A percentile compares a stretch with the other conserved stretches of the same genome.
Conservation (phyloP, 2,329 filamentous ascomycete species). For the Dendrostoma leiphaemia region DNA sequence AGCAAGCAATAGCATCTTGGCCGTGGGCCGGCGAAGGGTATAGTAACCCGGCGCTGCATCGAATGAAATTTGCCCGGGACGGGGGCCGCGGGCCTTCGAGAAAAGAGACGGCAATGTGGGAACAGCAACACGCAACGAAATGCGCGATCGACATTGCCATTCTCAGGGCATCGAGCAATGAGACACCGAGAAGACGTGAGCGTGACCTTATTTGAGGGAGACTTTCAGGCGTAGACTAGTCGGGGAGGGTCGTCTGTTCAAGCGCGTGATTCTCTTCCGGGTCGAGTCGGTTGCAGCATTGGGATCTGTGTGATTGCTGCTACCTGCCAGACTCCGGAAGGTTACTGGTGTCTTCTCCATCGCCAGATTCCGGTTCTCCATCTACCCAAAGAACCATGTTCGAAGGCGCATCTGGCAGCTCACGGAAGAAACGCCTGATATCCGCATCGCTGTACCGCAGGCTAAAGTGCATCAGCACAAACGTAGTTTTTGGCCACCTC, state of each 20-base stretch:
- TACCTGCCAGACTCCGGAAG: neutral
- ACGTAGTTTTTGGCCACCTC: constrained; percentile 40
- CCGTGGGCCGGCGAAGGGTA: too few relatives aligned
- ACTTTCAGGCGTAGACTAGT: too few relatives aligned
- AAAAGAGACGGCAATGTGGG: neutral
- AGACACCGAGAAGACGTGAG: too few relatives aligned
- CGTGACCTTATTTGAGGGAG: too few relatives aligned
- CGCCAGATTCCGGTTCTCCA: constrained; percentile 21
- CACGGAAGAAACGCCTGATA: constrained; percentile 39
- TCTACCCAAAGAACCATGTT: constrained; percentile 50
- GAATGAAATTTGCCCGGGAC: neutral
- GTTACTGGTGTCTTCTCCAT: neutral
- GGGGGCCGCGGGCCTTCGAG: neutral
- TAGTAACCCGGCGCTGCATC: too few relatives aligned
- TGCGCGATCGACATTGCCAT: too few relatives aligned
- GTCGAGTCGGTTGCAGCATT: too few relatives aligned
- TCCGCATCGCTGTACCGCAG: constrained; percentile 41
- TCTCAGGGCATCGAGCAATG: too few relatives aligned
- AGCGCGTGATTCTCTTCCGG: too few relatives aligned
- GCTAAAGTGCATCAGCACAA: constrained; percentile 48
- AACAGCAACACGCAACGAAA: too few relatives aligned
- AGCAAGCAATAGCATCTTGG: too few relatives aligned
- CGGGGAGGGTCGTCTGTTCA: too few relatives aligned
- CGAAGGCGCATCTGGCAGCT: constrained; percentile 34
- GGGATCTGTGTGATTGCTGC: neutral